Evolutionary conservation across 306 rosid genomes (phyloP), one percentile per base, ranked within the genome.

Genomic region (Cucumis melo): DNA sequence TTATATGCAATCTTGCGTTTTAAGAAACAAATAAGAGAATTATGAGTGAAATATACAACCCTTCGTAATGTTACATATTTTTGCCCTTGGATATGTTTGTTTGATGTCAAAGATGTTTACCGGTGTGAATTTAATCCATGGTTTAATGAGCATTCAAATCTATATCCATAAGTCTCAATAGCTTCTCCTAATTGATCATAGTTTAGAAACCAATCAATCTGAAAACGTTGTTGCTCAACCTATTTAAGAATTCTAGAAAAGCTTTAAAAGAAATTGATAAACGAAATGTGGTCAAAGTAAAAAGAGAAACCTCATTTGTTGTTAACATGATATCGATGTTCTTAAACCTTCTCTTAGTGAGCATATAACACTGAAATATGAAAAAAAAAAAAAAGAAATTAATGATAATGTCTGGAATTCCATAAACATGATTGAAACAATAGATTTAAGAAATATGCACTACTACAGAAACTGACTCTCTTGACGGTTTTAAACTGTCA

Each of bases 81-180:
- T 21, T 20, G 0, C 38, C 20, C 38, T 21, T 44, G 54, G 23
- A 23, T 42, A 44, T 68, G 15, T 65, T 13, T 12, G 74, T 44
- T 41, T 24, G 55, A 44, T 44, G 36, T 21, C 38, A 68, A 68
- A 61, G 66, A 42, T 41, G 79, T 84, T 82, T 82, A 91, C 98
- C 79, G 80, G 74, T 55, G 80, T 59, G 65, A 50, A 58, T n/a
- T 41, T 77, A 78, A 74, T 39, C 81, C 91, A 7, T 23, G 61
- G 57, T 68, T 80, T 73, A 86, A 73, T 54, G 89, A 88, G 84
- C 85, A 83, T 29, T 81, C 81, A 76, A 77, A 90, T 80, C 82
- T 83, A 80, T 85, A 94, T 71, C 97, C 98, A 50, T 88, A 91
- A 72, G 48, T 81, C 77, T 89, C 91, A 81, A 94, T 89, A 80